Evolutionary conservation across 1,284 basidiomycete genomes (phyloP), one percentile per base, ranked within the genome.

Genomic region (Tilletia indica): DNA sequence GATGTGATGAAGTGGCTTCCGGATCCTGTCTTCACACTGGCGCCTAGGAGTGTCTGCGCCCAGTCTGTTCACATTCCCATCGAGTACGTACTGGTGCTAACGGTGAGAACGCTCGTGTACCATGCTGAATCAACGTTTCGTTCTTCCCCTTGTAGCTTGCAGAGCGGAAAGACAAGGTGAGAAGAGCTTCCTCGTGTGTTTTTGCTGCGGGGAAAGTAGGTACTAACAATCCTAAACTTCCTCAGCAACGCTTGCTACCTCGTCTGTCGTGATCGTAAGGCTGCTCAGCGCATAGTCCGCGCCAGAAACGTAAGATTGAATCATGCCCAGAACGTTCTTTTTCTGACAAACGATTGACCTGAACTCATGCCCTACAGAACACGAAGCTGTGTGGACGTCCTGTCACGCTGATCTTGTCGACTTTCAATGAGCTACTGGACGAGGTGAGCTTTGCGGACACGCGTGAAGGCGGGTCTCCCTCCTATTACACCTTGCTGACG

Each of bases 371-470:
- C 49, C 58, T 61, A 31, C 58, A 69, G 68, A 69, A 69, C 39
- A 36, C 54, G 19, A 45, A 56, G 19, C 56, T 69, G 25, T 63
- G 68, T 36, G 68, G 68, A 14, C 56, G 68, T 21, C 54, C 68
- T 19, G 68, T 69, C 54, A 69, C 51, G n/a, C 68, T 69, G n/a
- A 63, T 69, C 47, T 38, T 69, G 38, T 45, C 68, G 25, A 69
- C 51, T 21, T 39, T 25, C 36, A 39, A 61, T 6, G 68, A 69
- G 56, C 54, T 69, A 9, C 25, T 69, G 36, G 58, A 63, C 42
- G 68, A 69, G 36, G 68, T 69, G 68, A 63, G 54, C 9, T 8
- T 61, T 8, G 2, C 16, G 2, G 36, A 39, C 56, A 4, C 31
- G 12, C 31, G 1, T 58, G 47, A 36, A 9, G 36, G n/a, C 1